phyloP scores from a whole-genome alignment of 2,329 filamentous ascomycete genomes.

The Aspergillus oerlinghausenensis region DNA sequence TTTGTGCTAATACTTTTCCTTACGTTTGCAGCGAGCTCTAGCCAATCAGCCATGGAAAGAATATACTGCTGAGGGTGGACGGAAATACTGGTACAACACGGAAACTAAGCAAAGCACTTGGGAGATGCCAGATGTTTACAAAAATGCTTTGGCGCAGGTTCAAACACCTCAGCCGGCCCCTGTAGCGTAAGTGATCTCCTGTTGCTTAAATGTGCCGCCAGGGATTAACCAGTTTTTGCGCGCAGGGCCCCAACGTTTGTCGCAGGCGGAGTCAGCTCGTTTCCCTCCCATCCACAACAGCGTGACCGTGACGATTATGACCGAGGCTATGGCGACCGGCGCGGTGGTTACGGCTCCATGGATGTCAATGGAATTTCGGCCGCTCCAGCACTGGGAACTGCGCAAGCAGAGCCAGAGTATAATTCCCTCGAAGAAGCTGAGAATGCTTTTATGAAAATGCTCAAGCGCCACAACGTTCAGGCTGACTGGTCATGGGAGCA shows the following conservation, averaged over 20 bases:
- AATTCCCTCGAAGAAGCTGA: conserved; percentile 81
- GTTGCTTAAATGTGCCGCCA: not conserved
- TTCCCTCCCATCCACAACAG: conserved; percentile 37
- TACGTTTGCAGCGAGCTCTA: conserved; percentile 61
- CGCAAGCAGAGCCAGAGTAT: conserved; percentile 68
- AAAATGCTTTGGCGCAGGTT: conserved; percentile 63
- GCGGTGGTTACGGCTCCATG: conserved; percentile 41
- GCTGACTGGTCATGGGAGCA: conserved; percentile 93
- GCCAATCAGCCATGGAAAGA: conserved; percentile 87
- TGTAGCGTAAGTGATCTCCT: conserved; percentile 40
- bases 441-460: conserved; percentile 83
- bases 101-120: conserved; percentile 90
- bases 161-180: conserved; percentile 40
- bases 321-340: conserved; percentile 44
- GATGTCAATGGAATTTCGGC: conserved; percentile 40
- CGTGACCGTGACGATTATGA: conserved; percentile 48
- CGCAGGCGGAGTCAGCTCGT: conserved; percentile 50
- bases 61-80: conserved; percentile 78
- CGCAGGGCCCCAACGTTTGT: conserved; percentile 52
- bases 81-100: conserved; percentile 93
- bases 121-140: conserved; percentile 85
- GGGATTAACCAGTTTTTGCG: conserved; percentile 36
- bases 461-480: conserved; percentile 79
- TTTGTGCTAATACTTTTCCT: conserved; percentile 13
- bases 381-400: conserved; percentile 32